Percentiles rank a stretch among this genome's conserved stretches.
Conservation (phyloP, 176 grass and related monocot genomes). For the Oryza meyeriana region DNA sequence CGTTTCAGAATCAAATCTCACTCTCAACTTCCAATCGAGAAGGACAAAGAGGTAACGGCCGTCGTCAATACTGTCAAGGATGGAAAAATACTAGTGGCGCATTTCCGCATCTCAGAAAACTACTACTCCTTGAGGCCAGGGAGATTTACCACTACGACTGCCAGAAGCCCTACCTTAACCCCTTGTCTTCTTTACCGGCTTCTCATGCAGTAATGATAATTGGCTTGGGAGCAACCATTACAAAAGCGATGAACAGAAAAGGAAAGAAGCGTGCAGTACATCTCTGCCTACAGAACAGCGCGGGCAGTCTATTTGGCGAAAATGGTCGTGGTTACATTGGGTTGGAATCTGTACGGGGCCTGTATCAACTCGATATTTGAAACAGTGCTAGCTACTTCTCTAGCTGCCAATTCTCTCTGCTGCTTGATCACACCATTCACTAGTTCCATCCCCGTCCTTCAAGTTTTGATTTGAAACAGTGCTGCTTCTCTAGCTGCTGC, state of each 20-base stretch:
- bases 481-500: too few species aligned
- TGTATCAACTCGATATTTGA: neutral
- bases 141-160: neutral
- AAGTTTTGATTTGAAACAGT: too few species aligned
- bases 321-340: neutral
- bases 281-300: neutral
- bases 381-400: too few species aligned
- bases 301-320: neutral
- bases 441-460: too few species aligned
- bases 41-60: neutral
- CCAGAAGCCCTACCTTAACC: neutral
- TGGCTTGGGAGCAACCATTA: neutral
- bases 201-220: neutral
- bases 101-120: neutral
- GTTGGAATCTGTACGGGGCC: neutral
- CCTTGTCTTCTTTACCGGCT: neutral
- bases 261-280: neutral
- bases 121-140: neutral
- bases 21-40: neutral
- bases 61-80: neutral
- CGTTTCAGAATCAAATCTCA: neutral
- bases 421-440: too few species aligned
- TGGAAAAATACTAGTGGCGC: neutral
- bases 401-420: too few species aligned
- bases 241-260: neutral